Evolutionary conservation across 176 grass and related monocot species (phyloP).

Genomic region (Juncus effusus): DNA sequence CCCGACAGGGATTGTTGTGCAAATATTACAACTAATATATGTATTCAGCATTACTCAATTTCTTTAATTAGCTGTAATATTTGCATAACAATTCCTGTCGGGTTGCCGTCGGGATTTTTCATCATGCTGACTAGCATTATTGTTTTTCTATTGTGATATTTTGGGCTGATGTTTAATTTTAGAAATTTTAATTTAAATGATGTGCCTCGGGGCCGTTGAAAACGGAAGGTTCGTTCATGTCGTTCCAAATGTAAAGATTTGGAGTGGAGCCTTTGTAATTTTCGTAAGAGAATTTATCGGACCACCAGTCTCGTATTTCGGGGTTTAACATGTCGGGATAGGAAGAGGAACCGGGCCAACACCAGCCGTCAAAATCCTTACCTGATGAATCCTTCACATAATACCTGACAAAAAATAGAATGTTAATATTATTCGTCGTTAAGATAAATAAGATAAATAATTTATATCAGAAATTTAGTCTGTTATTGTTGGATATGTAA

Average conservation of each 20-base stretch:
- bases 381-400: conserved; percentile 83
- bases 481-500: too few relatives aligned
- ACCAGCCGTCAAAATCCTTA: conserved; percentile 86
- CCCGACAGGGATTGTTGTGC: too few relatives aligned
- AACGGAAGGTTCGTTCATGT: conserved; percentile 98
- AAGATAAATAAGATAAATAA: too few relatives aligned
- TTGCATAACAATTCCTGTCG: too few relatives aligned
- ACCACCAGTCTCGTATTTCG: conserved; percentile 91
- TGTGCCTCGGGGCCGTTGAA: conserved; percentile 98
- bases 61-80: too few relatives aligned
- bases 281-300: conserved; percentile 68
- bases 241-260: conserved; percentile 85
- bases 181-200: not conserved
- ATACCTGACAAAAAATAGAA: not conserved
- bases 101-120: too few relatives aligned
- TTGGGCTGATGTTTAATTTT: too few relatives aligned
- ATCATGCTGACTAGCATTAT: not conserved
- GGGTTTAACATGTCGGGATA: conserved; percentile 92
- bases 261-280: conserved; percentile 87
- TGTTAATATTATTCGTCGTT: too few relatives aligned
- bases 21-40: too few relatives aligned
- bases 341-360: conserved; percentile 87
- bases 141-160: not conserved
- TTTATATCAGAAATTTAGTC: too few relatives aligned
- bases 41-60: too few relatives aligned